Evolutionary conservation across 352 stramenopile genomes (phyloP).

Genomic region (Globisporangium canariense): DNA sequence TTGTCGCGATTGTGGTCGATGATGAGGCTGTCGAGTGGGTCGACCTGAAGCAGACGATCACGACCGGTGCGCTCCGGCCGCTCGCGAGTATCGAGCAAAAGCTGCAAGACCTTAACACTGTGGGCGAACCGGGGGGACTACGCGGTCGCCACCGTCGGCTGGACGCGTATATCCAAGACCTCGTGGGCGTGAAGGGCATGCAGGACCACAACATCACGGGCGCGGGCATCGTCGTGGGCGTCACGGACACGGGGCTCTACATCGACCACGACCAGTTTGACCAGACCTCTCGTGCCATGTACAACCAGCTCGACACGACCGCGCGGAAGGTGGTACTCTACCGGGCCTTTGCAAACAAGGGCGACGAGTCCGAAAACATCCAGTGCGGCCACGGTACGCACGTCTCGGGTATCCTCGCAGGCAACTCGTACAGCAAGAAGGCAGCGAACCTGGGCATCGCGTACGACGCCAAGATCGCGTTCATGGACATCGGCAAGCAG

Average conservation of each 20-base stretch:
- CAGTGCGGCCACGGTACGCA: slow-evolving; percentile 87
- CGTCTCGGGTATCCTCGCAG: slow-evolving; percentile 77
- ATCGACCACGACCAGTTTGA: slow-evolving; percentile 81
- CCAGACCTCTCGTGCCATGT: slow-evolving; percentile 49
- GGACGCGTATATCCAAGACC: slow-evolving; percentile 50
- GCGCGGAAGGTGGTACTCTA: slow-evolving; percentile 86
- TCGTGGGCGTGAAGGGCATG: slow-evolving; percentile 52
- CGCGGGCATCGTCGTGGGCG: slow-evolving; percentile 55
- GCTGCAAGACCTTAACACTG: slow-evolving; percentile 17
- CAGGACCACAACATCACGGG: slow-evolving; percentile 67
- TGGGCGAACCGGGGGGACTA: background rate
- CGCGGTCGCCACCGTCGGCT: slow-evolving; percentile 24
- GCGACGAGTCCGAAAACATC: slow-evolving; percentile 58
- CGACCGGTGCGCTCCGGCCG: slow-evolving; percentile 28
- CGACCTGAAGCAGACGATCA: slow-evolving; percentile 52
- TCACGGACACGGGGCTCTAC: slow-evolving; percentile 77
- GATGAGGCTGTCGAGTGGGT: slow-evolving; percentile 70
- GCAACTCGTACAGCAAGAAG: slow-evolving; percentile 43
- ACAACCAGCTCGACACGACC: slow-evolving; percentile 43
- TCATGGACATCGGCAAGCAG: slow-evolving; percentile 87
- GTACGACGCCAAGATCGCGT: slow-evolving; percentile 74
- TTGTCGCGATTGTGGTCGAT: slow-evolving; percentile 43
- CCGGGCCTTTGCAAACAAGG: slow-evolving; percentile 64
- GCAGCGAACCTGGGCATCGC: slow-evolving; percentile 64
- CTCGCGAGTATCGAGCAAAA: slow-evolving; percentile 40